phyloP scores from a whole-genome alignment of 805 yeast genomes.

The Saccharomycopsis selenospora region DNA sequence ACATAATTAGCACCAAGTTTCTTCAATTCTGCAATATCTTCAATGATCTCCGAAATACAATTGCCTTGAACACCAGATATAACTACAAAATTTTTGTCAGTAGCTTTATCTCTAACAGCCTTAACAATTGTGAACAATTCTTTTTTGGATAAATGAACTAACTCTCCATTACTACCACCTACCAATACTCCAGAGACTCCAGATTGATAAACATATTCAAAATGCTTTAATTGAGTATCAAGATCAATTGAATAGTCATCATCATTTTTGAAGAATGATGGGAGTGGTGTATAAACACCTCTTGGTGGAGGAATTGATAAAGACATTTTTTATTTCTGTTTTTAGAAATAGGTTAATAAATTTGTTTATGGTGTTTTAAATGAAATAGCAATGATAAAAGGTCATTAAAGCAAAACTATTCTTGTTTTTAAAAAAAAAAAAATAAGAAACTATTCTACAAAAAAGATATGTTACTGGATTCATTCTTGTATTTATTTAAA shows the following conservation, averaged over 20 bases:
- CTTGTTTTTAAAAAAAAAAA: no score
- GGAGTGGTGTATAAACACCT: constrained; percentile 32
- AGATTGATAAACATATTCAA: constrained; percentile 24
- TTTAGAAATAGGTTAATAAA: no score
- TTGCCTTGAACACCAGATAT: constrained; percentile 30
- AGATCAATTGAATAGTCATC: constrained; percentile 27
- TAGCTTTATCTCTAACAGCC: constrained; percentile 28
- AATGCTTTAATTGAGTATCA: constrained; percentile 29
- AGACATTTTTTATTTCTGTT: no score
- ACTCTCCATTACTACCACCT: constrained; percentile 35
- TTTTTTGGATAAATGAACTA: constrained; percentile 27
- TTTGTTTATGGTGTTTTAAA: no score
- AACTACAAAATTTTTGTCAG: constrained; percentile 27
- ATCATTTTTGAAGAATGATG: constrained; percentile 27
- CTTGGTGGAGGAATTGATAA: background rate
- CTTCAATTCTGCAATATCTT: constrained; percentile 25
- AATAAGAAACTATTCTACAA: no score
- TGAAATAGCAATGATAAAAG: no score
- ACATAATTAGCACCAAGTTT: constrained; percentile 31
- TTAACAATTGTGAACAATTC: constrained; percentile 28
- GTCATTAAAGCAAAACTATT: no score
- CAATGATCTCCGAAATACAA: constrained; percentile 26
- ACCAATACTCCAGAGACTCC: constrained; percentile 33
- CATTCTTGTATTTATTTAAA: no score
- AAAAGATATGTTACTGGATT: no score